Percentiles rank a stretch among this genome's conserved stretches.
These are phyloP conservation scores for Penicillium sp. DNA, from an alignment of 2,329 filamentous ascomycete species.

Conservation along the genomic window DNA sequence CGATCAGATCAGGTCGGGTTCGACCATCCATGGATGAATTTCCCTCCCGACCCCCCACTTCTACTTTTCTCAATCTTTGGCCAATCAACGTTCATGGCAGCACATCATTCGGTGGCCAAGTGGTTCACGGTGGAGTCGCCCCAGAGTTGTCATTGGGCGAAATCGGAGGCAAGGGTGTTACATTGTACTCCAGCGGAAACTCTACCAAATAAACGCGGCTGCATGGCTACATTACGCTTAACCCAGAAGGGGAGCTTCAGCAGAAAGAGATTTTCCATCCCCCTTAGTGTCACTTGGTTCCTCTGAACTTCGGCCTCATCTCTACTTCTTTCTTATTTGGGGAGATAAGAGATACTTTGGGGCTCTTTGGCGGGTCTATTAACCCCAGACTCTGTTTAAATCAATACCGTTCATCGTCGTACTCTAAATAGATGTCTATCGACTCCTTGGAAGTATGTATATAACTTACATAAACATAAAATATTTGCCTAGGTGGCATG, in stretches of 20 bases:
- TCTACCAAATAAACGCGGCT: conserved; percentile 8
- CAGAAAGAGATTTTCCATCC: conserved; percentile 27
- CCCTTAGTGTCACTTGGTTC: not conserved
- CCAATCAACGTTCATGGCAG: conserved; percentile 13
- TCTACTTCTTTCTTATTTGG: conserved; percentile 6
- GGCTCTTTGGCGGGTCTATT: conserved; percentile 1
- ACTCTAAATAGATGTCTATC: not conserved
- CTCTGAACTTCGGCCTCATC: not conserved
- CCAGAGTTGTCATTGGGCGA: conserved; percentile 16
- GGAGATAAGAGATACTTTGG: conserved; percentile 2
- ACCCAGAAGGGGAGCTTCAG: conserved; percentile 40
- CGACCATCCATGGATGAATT: conserved; percentile 3
- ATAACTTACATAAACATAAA: not conserved
- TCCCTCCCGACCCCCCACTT: not conserved
- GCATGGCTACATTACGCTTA: conserved; percentile 19
- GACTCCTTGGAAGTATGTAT: not conserved
- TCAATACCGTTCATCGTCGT: not conserved
- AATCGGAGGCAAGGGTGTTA: conserved; percentile 7
- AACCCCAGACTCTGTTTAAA: not conserved
- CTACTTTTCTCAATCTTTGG: conserved; percentile 12
- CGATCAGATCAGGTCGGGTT: conserved; percentile 7
- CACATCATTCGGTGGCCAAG: conserved; percentile 14
- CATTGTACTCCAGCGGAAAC: conserved; percentile 17
- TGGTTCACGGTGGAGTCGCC: conserved; percentile 7
- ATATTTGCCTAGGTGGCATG: not conserved